Evolutionary conservation across 495 filamentous ascomycete species (phyloP).

Genomic region (Opeltia flavorubescens): DNA sequence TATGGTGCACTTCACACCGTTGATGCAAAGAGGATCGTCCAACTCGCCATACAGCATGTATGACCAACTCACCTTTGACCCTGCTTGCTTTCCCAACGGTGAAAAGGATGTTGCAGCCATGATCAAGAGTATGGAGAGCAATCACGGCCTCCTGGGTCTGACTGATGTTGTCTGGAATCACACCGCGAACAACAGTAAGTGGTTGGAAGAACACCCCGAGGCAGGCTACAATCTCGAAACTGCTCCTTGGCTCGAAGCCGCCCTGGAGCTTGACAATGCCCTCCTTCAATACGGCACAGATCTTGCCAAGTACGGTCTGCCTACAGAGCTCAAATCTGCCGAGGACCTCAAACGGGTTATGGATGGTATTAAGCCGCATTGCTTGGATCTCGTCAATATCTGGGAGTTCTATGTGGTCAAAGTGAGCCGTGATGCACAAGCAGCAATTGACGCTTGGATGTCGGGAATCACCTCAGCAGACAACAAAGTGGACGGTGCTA

Average conservation of each 20-base stretch:
- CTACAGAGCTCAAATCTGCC: slow-evolving; percentile 51
- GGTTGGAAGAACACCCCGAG: slow-evolving; percentile 90
- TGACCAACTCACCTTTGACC: slow-evolving; percentile 81
- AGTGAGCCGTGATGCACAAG: slow-evolving; percentile 55
- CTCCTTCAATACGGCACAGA: slow-evolving; percentile 63
- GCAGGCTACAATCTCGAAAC: slow-evolving; percentile 90
- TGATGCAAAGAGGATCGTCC: slow-evolving; percentile 75
- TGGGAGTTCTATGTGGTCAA: slow-evolving; percentile 92
- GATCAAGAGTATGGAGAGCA: slow-evolving; percentile 67
- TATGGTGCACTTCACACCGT: slow-evolving; percentile 95
- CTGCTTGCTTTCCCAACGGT: slow-evolving; percentile 67
- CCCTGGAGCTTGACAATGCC: slow-evolving; percentile 73
- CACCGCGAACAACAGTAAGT: slow-evolving; percentile 88
- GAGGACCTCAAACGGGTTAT: slow-evolving; percentile 75
- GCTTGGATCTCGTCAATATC: slow-evolving; percentile 58
- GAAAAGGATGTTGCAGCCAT: slow-evolving; percentile 70
- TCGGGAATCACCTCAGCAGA: slow-evolving; percentile 33
- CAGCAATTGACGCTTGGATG: slow-evolving; percentile 58
- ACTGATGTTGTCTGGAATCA: slow-evolving; percentile 99
- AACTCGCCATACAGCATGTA: slow-evolving; percentile 97
- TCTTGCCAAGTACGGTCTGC: slow-evolving; percentile 52
- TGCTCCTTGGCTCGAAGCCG: slow-evolving; percentile 83
- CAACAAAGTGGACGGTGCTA: slow-evolving; percentile 40
- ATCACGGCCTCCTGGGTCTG: slow-evolving; percentile 72
- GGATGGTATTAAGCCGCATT: slow-evolving; percentile 66